phyloP scores from a whole-genome alignment of 2,329 filamentous ascomycete species.

The Cytospora piceae region DNA sequence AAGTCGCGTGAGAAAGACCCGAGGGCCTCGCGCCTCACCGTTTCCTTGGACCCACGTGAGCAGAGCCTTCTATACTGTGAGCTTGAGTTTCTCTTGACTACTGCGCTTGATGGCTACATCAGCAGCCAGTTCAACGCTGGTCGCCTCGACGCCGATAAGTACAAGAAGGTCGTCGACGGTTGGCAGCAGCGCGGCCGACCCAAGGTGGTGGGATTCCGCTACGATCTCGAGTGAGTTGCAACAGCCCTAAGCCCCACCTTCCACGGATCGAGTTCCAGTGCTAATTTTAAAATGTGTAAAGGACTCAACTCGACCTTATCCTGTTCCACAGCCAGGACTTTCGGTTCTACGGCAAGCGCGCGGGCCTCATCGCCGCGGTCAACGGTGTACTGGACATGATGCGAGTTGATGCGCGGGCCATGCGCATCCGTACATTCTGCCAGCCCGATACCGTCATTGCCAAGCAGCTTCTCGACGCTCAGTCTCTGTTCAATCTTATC shows the following conservation, averaged over 20 bases:
- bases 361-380: constrained; percentile 49
- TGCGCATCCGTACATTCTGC: constrained; percentile 60
- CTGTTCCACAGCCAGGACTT: constrained; percentile 55
- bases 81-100: constrained; percentile 58
- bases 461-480: constrained; percentile 60
- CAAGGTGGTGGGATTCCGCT: constrained; percentile 60
- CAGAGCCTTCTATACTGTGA: constrained; percentile 64
- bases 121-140: constrained; percentile 57
- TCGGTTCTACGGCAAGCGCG: constrained; percentile 55
- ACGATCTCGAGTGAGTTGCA: constrained; percentile 51
- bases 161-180: constrained; percentile 54
- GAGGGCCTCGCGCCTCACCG: constrained; percentile 42
- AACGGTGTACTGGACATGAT: constrained; percentile 55
- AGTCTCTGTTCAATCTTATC: constrained; percentile 55
- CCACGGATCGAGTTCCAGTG: not conserved
- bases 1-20: constrained; percentile 39
- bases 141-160: constrained; percentile 55
- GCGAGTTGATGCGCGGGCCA: constrained; percentile 55
- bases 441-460: constrained; percentile 61
- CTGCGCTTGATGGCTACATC: constrained; percentile 56
- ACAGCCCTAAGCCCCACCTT: not conserved
- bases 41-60: constrained; percentile 59
- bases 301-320: constrained; percentile 61
- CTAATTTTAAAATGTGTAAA: not conserved
- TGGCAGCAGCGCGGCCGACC: constrained; percentile 59